Evolutionary conservation across 352 stramenopile genomes (phyloP).

Genomic region (Bremia lactucae): DNA sequence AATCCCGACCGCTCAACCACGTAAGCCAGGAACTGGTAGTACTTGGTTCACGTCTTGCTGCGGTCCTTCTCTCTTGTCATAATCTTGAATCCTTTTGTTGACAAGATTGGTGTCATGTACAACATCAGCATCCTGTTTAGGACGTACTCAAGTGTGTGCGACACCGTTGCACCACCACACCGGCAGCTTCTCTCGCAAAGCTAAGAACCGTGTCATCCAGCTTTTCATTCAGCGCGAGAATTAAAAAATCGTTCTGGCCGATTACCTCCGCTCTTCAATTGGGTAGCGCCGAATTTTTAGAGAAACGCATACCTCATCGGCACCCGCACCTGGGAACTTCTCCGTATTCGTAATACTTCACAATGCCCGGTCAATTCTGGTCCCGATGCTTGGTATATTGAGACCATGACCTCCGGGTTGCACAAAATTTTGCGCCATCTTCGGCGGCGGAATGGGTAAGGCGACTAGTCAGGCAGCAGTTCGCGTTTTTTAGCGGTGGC

Average conservation of each 20-base stretch:
- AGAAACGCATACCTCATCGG: conserved; percentile 2
- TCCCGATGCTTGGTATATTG: neutral
- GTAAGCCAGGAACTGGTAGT: conserved; percentile 5
- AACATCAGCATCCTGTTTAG: no score
- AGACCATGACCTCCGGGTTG: no score
- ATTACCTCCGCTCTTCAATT: conserved; percentile 1
- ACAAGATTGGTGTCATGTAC: conserved; percentile 1
- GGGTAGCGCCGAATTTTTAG: neutral
- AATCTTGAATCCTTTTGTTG: neutral
- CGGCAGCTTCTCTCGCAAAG: neutral
- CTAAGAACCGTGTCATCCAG: neutral
- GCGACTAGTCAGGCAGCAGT: no score
- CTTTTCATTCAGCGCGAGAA: conserved; percentile 1
- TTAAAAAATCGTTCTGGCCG: conserved; percentile 1
- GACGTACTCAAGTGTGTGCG: neutral
- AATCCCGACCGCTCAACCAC: neutral
- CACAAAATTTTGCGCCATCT: no score
- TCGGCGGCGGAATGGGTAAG: neutral
- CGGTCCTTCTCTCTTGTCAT: conserved; percentile 1
- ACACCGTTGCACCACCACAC: no score
- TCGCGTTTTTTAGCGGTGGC: neutral
- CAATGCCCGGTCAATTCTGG: neutral
- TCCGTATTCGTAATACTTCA: conserved; percentile 2
- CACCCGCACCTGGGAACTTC: neutral
- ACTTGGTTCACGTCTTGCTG: neutral